Evolutionary conservation across 2,329 filamentous ascomycete species (phyloP), one percentile per base, ranked within the genome.

Genomic region (Diaporthe humulicola): DNA sequence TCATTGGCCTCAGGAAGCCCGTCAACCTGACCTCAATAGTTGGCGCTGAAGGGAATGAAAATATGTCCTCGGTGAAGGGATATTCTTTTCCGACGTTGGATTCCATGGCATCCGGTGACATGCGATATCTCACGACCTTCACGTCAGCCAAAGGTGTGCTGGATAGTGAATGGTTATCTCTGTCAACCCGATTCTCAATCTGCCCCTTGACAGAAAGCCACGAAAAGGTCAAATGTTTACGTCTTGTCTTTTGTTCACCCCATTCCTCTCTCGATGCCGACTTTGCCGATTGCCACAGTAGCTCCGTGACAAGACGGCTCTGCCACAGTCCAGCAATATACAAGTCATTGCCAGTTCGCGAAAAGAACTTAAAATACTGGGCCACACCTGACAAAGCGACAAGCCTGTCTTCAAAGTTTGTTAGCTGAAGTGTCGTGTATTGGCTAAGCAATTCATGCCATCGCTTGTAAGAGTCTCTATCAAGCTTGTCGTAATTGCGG

Each of bases 401-500:
- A 28, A 57, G 67, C 19, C 67, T 38, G 50, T 70, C 67, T 7
- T 40, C 19, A 36, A 8, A 36, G 0, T 45, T 28, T 5, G 67
- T 56, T 14, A 70, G 50, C n/a, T 70, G 30, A 19, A 5, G 67
- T n/a, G 19, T 9, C 2, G 67, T 56, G 36, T 40, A 70, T 14
- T 14, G n/a, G 9, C 8, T 7, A 25, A 56, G 22, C 33, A 70
- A 17, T 1, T 2, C 7, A 60, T 25, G 5, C 57, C 57, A 60
- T 2, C 2, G 5, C 0, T 10, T 0, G 36, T 60, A 6, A 1
- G 19, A 9, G 17, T 22, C 2, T 8, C 2, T 12, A 2, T 15
- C 30, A 36, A 15, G 3, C 28, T n/a, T 4, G 3, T 12, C 5
- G 1, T 1, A 54, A 5, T 3, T 3, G 4, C 2, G 15, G 50